These are phyloP conservation scores for Ceratobasidium sp. DNA, from an alignment of 1,284 basidiomycete genomes.

Conservation along the genomic window DNA sequence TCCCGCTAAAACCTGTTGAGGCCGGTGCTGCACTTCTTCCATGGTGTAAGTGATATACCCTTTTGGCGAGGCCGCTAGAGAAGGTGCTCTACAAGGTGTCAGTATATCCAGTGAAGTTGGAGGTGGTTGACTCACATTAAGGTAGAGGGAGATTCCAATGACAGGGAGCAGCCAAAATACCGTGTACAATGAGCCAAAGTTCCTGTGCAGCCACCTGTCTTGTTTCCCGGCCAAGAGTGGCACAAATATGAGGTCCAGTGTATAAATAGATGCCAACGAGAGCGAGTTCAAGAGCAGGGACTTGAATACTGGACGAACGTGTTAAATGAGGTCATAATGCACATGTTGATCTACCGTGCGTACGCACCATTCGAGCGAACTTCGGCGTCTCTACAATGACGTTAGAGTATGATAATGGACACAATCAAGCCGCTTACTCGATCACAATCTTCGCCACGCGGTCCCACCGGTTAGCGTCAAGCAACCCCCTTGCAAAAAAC, in stretches of 20 bases:
- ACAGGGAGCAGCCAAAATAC: slow-evolving; percentile 76
- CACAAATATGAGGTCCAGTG: slow-evolving; percentile 71
- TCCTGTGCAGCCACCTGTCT: slow-evolving; percentile 64
- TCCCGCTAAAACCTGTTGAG: slow-evolving; percentile 64
- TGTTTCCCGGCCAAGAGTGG: slow-evolving; percentile 67
- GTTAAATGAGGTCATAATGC: slow-evolving; percentile 14
- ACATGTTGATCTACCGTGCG: background rate
- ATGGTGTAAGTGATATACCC: slow-evolving; percentile 68
- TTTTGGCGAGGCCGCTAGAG: slow-evolving; percentile 72
- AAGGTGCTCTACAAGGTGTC: slow-evolving; percentile 64
- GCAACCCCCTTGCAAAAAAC: slow-evolving; percentile 64
- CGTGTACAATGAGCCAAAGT: slow-evolving; percentile 75
- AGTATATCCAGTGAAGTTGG: background rate
- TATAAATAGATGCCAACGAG: slow-evolving; percentile 70
- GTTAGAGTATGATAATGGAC: background rate
- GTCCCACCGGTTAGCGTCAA: slow-evolving; percentile 75
- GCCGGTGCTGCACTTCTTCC: slow-evolving; percentile 61
- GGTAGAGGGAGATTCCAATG: slow-evolving; percentile 70
- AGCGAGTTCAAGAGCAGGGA: slow-evolving; percentile 71
- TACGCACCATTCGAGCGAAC: slow-evolving; percentile 62
- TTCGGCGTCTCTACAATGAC: slow-evolving; percentile 65
- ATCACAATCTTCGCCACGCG: slow-evolving; percentile 61
- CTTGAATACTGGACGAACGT: slow-evolving; percentile 58
- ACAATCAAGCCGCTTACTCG: slow-evolving; percentile 50
- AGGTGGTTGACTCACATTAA: slow-evolving; percentile 63